Percentiles rank a stretch among this genome's conserved stretches.
phyloP scores from a whole-genome alignment of 345 rosid genomes.

The Raphanus raphanistrum region DNA sequence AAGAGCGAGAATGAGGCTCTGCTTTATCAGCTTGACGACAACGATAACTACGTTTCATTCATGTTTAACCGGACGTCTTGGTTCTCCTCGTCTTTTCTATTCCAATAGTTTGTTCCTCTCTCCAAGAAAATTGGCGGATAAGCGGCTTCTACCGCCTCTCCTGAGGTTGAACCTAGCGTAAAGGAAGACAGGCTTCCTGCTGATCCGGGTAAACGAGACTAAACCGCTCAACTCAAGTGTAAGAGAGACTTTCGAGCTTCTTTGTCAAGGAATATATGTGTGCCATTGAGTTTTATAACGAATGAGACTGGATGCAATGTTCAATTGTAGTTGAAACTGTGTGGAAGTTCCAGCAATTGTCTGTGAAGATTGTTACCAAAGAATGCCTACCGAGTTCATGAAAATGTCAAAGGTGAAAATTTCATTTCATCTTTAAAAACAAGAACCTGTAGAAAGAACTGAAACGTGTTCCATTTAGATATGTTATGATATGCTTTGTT shows the following conservation, averaged over 20 bases:
- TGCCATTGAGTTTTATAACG: not conserved
- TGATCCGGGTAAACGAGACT: too few relatives aligned
- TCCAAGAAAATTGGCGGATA: slow-evolving; percentile 41
- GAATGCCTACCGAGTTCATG: slow-evolving; percentile 67
- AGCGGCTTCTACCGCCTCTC: too few relatives aligned
- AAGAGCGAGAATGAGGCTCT: slow-evolving; percentile 59
- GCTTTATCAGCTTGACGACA: slow-evolving; percentile 44
- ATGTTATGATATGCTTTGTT: not conserved
- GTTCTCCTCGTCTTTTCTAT: slow-evolving; percentile 15
- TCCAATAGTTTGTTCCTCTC: slow-evolving; percentile 19
- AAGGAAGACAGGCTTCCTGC: too few relatives aligned
- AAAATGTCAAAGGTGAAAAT: slow-evolving; percentile 63
- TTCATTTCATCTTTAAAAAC: too few relatives aligned
- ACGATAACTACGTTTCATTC: slow-evolving; percentile 27
- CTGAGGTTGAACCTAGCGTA: too few relatives aligned
- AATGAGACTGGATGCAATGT: not conserved
- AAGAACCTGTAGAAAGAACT: too few relatives aligned
- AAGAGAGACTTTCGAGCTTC: too few relatives aligned
- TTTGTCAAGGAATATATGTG: not conserved
- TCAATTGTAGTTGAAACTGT: slow-evolving; percentile 59
- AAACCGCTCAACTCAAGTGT: too few relatives aligned
- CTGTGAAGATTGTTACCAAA: slow-evolving; percentile 73
- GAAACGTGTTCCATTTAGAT: not conserved
- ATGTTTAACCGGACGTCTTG: slow-evolving; percentile 11
- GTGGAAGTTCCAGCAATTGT: slow-evolving; percentile 74